These are phyloP conservation scores for Podospora anserina DNA, from an alignment of 495 filamentous ascomycete species.

Conservation along the genomic window DNA sequence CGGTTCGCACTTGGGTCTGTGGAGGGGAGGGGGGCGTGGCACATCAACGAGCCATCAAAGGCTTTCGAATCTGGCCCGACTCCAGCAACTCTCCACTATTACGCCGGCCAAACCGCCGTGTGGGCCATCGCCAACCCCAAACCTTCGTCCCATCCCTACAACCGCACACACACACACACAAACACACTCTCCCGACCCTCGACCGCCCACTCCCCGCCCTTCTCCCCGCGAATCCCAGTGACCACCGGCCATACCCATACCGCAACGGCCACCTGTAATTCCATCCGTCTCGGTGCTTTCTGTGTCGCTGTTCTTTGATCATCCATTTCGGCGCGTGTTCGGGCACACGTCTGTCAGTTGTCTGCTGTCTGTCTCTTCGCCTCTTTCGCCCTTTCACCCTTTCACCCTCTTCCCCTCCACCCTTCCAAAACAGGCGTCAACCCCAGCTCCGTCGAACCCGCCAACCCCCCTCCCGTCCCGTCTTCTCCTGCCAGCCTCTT, in stretches of 20 bases:
- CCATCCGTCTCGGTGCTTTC: background rate
- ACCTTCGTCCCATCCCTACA: constrained; percentile 16
- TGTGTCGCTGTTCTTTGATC: background rate
- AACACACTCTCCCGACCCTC: background rate
- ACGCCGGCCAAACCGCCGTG: constrained; percentile 54
- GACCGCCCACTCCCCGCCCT: background rate
- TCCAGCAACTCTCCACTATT: constrained; percentile 49
- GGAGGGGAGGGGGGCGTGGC: constrained; percentile 12
- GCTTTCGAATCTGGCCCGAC: constrained; percentile 29
- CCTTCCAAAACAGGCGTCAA: constrained; percentile 27
- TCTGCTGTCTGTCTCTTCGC: constrained; percentile 1
- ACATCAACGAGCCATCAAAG: background rate
- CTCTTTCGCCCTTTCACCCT: constrained; percentile 2
- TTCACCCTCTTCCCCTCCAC: constrained; percentile 11
- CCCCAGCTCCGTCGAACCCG: background rate
- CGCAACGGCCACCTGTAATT: background rate
- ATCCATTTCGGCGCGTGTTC: constrained; percentile 1
- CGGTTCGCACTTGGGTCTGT: background rate
- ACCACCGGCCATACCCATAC: background rate
- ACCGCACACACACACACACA: background rate
- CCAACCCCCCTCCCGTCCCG: constrained; percentile 17
- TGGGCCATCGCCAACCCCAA: constrained; percentile 23
- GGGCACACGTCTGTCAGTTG: background rate
- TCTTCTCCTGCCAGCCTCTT: constrained; percentile 12
- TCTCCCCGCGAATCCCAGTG: background rate